Evolutionary conservation across 2,329 filamentous ascomycete species (phyloP).

Genomic region (Grosmannia huntii): DNA sequence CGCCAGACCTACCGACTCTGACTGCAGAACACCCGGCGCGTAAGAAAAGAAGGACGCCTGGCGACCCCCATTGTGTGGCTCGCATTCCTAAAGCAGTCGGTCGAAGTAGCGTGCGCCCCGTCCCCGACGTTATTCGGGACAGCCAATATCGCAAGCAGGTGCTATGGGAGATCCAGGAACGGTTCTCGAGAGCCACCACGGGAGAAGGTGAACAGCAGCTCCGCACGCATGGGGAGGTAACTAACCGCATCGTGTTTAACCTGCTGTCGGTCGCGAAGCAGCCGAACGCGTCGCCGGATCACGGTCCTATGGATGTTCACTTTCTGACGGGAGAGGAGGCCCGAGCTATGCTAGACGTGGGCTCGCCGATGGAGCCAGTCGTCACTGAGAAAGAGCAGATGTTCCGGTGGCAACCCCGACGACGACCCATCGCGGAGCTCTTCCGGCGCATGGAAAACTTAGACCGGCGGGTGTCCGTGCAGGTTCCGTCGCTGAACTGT

Average conservation of each 20-base stretch:
- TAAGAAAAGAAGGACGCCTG: background rate
- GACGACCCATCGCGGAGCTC: slow-evolving; percentile 15
- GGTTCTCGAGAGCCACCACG: background rate
- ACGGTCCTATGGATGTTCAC: slow-evolving; percentile 8
- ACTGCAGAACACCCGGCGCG: background rate
- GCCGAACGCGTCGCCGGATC: slow-evolving; percentile 4
- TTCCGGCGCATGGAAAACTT: slow-evolving; percentile 18
- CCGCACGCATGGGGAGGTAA: slow-evolving; percentile 10
- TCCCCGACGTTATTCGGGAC: slow-evolving; percentile 6
- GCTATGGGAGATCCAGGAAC: slow-evolving; percentile 7
- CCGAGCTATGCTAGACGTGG: slow-evolving; percentile 8
- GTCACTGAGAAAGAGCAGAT: slow-evolving; percentile 16
- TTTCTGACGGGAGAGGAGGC: slow-evolving; percentile 12
- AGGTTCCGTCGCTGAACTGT: slow-evolving; percentile 16
- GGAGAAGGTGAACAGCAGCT: background rate
- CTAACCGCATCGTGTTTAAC: slow-evolving; percentile 9
- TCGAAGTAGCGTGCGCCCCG: slow-evolving; percentile 3
- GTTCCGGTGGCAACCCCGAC: slow-evolving; percentile 14
- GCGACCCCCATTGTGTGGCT: background rate
- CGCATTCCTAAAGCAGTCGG: background rate
- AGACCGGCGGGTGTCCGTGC: slow-evolving; percentile 15
- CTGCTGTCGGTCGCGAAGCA: slow-evolving; percentile 7
- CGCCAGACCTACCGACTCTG: background rate
- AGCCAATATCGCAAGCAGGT: slow-evolving; percentile 6
- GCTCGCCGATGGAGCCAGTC: slow-evolving; percentile 12